Conservation (phyloP, 768 basidiomycete genomes). For the Lentinula lateritia region DNA sequence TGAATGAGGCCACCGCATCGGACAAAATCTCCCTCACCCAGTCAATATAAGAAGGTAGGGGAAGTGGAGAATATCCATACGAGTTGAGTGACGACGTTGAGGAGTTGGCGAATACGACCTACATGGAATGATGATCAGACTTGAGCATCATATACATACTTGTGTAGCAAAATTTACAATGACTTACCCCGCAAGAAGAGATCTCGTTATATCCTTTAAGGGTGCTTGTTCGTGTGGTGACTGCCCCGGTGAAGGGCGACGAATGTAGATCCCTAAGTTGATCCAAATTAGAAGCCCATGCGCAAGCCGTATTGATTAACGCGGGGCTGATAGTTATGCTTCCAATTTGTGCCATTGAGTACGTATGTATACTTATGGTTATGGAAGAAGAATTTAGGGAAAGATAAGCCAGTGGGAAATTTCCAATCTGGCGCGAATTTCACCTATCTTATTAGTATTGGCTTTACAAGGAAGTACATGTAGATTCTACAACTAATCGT, state of each 20-base stretch:
- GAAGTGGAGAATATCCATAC: conserved; percentile 83
- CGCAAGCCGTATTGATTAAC: conserved; percentile 73
- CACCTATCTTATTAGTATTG: no score
- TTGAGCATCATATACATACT: background rate
- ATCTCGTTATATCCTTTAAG: conserved; percentile 67
- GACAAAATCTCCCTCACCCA: conserved; percentile 55
- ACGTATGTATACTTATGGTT: background rate
- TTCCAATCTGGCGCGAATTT: background rate
- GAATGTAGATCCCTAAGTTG: conserved; percentile 65
- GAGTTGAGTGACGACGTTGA: conserved; percentile 68
- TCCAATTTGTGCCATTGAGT: conserved; percentile 53
- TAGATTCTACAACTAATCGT: conserved; percentile 33
- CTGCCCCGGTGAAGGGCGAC: conserved; percentile 66
- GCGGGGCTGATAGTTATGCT: conserved; percentile 54
- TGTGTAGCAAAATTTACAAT: background rate
- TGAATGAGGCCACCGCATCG: conserved; percentile 17
- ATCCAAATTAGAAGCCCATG: conserved; percentile 68
- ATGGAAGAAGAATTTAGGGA: background rate
- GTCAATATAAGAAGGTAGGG: conserved; percentile 56
- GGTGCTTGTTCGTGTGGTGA: conserved; percentile 78
- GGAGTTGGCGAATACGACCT: conserved; percentile 58
- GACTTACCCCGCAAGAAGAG: conserved; percentile 51
- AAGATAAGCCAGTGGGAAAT: background rate
- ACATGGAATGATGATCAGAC: background rate
- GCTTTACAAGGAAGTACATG: background rate